These are phyloP conservation scores for Lachancea sp. DNA, from an alignment of 805 yeast genomes.

Conservation along the genomic window DNA sequence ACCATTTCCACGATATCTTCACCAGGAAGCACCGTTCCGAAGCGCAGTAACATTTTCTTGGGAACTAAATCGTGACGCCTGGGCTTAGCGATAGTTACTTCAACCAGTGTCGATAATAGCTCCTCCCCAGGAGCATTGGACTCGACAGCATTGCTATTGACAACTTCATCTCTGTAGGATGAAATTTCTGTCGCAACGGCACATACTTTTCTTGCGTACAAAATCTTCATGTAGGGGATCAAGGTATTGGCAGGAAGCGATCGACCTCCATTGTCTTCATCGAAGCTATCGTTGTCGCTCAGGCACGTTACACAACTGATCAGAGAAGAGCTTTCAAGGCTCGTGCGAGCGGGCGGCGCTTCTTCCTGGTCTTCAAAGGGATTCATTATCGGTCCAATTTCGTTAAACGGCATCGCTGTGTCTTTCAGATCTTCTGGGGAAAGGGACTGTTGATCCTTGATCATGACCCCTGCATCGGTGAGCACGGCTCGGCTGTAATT, in stretches of 20 bases:
- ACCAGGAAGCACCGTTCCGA: slow-evolving; percentile 20
- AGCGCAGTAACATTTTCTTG: slow-evolving; percentile 26
- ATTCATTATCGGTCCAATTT: slow-evolving; percentile 2
- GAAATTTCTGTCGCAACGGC: slow-evolving; percentile 8
- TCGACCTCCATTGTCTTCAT: slow-evolving; percentile 17
- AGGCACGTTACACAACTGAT: slow-evolving; percentile 35
- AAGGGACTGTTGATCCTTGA: slow-evolving; percentile 26
- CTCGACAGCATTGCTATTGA: background rate
- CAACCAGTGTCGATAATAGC: slow-evolving; percentile 25
- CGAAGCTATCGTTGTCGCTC: slow-evolving; percentile 19
- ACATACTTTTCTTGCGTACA: slow-evolving; percentile 20
- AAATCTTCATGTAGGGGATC: slow-evolving; percentile 30
- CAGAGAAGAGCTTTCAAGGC: slow-evolving; percentile 30
- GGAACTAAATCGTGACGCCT: slow-evolving; percentile 35
- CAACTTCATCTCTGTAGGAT: slow-evolving; percentile 9
- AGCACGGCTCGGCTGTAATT: slow-evolving; percentile 25
- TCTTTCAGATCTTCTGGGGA: slow-evolving; percentile 6
- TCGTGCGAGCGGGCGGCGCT: slow-evolving; percentile 7
- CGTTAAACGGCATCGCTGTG: background rate
- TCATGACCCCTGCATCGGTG: slow-evolving; percentile 32
- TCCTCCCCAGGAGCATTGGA: slow-evolving; percentile 3
- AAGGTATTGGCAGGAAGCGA: slow-evolving; percentile 30
- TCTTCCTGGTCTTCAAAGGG: slow-evolving; percentile 11
- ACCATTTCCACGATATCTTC: slow-evolving; percentile 31
- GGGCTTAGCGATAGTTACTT: slow-evolving; percentile 35